Conservation (phyloP, 192 early-diverging fungal genomes). For the Chytriomyces sp. region DNA sequence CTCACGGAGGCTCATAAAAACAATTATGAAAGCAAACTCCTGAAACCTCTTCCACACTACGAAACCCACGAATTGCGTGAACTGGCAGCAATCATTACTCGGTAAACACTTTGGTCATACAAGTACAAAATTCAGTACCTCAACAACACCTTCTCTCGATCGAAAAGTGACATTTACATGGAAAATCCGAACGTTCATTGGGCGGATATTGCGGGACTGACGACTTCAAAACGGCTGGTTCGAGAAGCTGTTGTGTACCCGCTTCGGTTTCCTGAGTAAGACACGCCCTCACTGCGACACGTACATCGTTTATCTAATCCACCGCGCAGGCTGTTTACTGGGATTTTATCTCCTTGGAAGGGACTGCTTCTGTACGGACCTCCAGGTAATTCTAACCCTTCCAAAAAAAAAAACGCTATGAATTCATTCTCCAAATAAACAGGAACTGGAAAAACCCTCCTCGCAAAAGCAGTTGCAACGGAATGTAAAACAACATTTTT, state of each 20-base stretch:
- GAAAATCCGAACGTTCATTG: constrained; percentile 58
- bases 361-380: constrained; percentile 63
- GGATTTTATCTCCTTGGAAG: constrained; percentile 61
- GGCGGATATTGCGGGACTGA: constrained; percentile 58
- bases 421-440: background rate
- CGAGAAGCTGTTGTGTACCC: constrained; percentile 64
- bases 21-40: constrained; percentile 28
- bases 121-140: background rate
- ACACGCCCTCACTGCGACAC: background rate
- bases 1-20: background rate
- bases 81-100: constrained; percentile 55
- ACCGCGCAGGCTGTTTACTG: constrained; percentile 47
- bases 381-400: constrained; percentile 27
- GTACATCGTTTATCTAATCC: background rate
- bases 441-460: constrained; percentile 61
- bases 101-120: constrained; percentile 21
- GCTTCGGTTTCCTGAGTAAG: constrained; percentile 52
- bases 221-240: constrained; percentile 52
- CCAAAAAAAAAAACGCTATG: background rate
- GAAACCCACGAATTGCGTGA: constrained; percentile 53
- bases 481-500: constrained; percentile 68
- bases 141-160: too few species aligned
- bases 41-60: constrained; percentile 59
- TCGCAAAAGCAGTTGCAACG: constrained; percentile 66
- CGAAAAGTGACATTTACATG: constrained; percentile 59